phyloP scores from a whole-genome alignment of 2,329 filamentous ascomycete species.

The Exserohilum turcica region DNA sequence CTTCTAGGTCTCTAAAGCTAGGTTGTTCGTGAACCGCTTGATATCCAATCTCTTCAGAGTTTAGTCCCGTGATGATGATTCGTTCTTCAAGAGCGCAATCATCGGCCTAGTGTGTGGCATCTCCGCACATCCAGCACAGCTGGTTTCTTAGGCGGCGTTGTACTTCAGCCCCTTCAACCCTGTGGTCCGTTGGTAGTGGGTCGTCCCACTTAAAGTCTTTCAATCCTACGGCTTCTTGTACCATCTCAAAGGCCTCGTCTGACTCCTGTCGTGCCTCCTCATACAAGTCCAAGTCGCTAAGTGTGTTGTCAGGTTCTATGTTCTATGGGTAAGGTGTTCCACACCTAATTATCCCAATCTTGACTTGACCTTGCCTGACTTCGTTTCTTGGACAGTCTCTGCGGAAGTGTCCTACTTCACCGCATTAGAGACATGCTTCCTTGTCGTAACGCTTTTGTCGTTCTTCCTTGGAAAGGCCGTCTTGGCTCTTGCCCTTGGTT shows the following conservation, averaged over 20 bases:
- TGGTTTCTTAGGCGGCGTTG: background rate
- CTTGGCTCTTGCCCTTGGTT: background rate
- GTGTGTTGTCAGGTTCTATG: background rate
- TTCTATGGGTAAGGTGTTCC: background rate
- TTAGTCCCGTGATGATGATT: background rate
- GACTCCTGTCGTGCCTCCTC: background rate
- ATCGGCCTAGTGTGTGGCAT: background rate
- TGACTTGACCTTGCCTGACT: background rate
- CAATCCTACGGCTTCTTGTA: background rate
- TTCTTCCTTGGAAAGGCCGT: background rate
- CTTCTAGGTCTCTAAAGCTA: background rate
- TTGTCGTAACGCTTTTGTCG: background rate
- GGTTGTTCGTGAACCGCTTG: background rate
- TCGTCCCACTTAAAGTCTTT: background rate
- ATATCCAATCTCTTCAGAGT: background rate
- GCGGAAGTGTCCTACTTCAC: background rate
- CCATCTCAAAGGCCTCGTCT: background rate
- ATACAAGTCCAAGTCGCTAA: background rate
- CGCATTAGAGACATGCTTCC: background rate
- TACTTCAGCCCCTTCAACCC: background rate
- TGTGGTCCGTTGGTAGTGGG: background rate
- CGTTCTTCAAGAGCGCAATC: background rate
- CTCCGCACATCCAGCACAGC: background rate
- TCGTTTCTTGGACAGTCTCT: background rate
- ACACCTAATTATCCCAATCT: background rate